Evolutionary conservation across 345 rosid genomes (phyloP).

Genomic region (Diplotaxis tenuifolia): DNA sequence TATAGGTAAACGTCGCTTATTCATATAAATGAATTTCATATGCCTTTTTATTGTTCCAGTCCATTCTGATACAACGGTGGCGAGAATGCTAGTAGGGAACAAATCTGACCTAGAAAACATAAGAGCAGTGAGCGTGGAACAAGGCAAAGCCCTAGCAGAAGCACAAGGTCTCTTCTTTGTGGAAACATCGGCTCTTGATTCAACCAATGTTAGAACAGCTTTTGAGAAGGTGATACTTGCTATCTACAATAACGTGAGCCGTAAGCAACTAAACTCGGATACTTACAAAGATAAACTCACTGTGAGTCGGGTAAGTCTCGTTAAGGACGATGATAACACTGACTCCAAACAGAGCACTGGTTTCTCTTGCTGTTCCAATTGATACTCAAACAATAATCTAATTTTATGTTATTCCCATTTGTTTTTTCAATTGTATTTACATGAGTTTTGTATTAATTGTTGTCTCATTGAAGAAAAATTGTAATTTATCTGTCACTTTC

Average conservation of each 20-base stretch:
- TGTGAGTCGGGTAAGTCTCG: slow-evolving; percentile 66
- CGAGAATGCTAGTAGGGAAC: slow-evolving; percentile 87
- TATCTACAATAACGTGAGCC: slow-evolving; percentile 72
- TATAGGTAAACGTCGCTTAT: background rate
- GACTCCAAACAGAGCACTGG: slow-evolving; percentile 38
- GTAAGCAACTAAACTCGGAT: slow-evolving; percentile 71
- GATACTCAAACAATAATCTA: slow-evolving; percentile 6
- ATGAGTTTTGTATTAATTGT: background rate
- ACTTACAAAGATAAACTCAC: slow-evolving; percentile 72
- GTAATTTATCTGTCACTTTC: slow-evolving; percentile 12
- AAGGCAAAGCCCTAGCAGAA: slow-evolving; percentile 78
- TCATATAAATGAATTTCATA: background rate
- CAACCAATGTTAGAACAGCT: slow-evolving; percentile 73
- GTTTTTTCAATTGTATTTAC: background rate
- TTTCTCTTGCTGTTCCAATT: slow-evolving; percentile 68
- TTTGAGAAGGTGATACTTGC: slow-evolving; percentile 72
- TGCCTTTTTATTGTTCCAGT: slow-evolving; percentile 34
- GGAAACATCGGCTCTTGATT: slow-evolving; percentile 87
- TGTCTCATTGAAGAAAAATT: background rate
- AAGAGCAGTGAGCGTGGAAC: slow-evolving; percentile 68
- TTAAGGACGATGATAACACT: slow-evolving; percentile 46
- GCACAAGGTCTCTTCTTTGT: slow-evolving; percentile 74
- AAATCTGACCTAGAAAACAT: slow-evolving; percentile 71
- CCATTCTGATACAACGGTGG: slow-evolving; percentile 71
- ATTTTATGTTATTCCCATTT: background rate